phyloP scores from a whole-genome alignment of 208 protist species.

The Zelonia costaricensis region DNA sequence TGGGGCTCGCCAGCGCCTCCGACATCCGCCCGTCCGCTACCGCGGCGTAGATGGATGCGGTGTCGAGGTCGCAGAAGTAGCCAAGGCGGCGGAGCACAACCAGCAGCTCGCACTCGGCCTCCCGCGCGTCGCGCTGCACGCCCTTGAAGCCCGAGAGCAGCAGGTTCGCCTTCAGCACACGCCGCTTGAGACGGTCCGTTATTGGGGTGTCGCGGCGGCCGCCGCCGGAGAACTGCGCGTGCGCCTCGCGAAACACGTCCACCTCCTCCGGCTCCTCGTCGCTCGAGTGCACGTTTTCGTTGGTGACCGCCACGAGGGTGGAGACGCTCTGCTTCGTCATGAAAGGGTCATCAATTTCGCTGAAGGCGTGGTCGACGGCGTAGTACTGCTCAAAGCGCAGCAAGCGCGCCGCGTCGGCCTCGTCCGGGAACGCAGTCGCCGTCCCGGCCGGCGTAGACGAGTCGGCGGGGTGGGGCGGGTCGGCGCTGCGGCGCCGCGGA shows the following conservation, averaged over 20 bases:
- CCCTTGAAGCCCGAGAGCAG: conserved; percentile 56
- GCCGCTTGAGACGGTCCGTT: conserved; percentile 21
- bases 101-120: conserved; percentile 71
- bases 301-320: conserved; percentile 35
- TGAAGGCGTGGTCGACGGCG: conserved; percentile 46
- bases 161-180: conserved; percentile 38
- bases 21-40: neutral
- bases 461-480: neutral
- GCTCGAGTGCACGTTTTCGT: conserved; percentile 19
- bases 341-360: conserved; percentile 49
- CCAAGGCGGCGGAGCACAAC: conserved; percentile 57
- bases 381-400: conserved; percentile 65
- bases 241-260: conserved; percentile 30
- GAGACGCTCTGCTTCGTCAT: conserved; percentile 29
- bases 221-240: conserved; percentile 12
- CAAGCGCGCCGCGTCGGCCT: conserved; percentile 23
- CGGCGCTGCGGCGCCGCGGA: too few species aligned
- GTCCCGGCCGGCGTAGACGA: neutral
- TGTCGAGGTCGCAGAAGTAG: conserved; percentile 75
- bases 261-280: conserved; percentile 20
- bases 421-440: neutral
- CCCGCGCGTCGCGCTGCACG: conserved; percentile 29
- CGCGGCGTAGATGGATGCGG: neutral
- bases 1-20: neutral
- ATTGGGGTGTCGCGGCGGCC: conserved; percentile 5